Base-by-base conservation (phyloP, 1,139 yeast genomes). In the Diutina pseudorugosa region DNA sequence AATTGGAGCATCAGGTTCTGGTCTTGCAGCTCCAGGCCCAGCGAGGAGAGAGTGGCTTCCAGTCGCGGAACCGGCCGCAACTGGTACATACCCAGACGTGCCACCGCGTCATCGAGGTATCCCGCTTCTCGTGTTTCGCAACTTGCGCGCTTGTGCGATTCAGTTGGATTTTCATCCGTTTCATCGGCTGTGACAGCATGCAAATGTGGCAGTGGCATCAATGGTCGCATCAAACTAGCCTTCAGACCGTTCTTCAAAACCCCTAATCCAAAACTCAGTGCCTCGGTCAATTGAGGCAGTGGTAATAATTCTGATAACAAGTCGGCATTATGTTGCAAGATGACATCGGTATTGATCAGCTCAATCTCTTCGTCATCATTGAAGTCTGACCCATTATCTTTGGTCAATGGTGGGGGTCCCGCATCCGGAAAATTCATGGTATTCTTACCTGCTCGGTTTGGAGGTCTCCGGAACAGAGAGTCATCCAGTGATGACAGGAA, bases 241-340 rank as follows among this genome's bases (percentile, higher is more conserved):
- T 14, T 14, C 36, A 30, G 36, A 12, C 36, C 36, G n/a, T 14
- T 30, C 36, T 30, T 30, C 11, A 45, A 27, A 18, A 27, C 12
- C 9, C 40, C 49, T 27, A 12, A 12, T 11, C 47, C 47, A 9
- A 43, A 43, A n/a, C 25, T 25, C 47, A 43, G 47, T 16, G 47
- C 47, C 33, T 20, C 47, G 3, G 47, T 69, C 19, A 71, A 68
- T 57, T 71, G 75, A 2, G 75, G 75, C 1, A 75, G 71, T 1
- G 75, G 75, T 16, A 71, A 60, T 8, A 67, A 55, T 11, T 65
- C 74, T 0, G 74, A 68, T 45, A 62, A 61, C 12, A 69, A 57
- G 1, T 72, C 67, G 4, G 65, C 66, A 53, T 68, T 66, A 36
- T 66, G 68, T 51, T 66, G 66, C 61, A 68, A 62, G 40, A 69